Percentiles rank a stretch among this genome's conserved stretches.
Evolutionary conservation across 83 land plant genomes (phyloP).

Genomic region (Thuja plicata): DNA sequence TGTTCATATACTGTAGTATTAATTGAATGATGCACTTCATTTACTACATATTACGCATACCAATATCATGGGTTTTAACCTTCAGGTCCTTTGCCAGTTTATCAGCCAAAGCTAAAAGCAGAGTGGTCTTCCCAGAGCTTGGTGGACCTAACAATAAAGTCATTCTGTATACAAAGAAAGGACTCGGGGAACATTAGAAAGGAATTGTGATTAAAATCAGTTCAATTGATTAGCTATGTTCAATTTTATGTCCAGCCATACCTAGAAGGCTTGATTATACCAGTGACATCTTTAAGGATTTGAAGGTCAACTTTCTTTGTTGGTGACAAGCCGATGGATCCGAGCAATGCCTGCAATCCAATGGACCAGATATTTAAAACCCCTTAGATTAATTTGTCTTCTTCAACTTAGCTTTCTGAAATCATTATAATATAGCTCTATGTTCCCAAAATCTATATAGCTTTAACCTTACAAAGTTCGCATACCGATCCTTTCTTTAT

Average conservation of each 20-base stretch:
- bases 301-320: slow-evolving; percentile 45
- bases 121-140: slow-evolving; percentile 69
- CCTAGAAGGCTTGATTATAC: slow-evolving; percentile 63
- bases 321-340: slow-evolving; percentile 27
- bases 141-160: slow-evolving; percentile 72
- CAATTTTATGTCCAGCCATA: neutral
- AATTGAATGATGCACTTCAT: neutral
- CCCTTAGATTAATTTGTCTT: neutral
- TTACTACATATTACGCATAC: neutral
- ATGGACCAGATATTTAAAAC: neutral
- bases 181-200: neutral
- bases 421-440: neutral
- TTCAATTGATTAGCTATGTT: neutral
- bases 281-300: slow-evolving; percentile 49
- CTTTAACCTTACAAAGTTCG: neutral
- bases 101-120: slow-evolving; percentile 65
- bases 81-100: slow-evolving; percentile 55
- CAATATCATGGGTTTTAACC: slow-evolving; percentile 22
- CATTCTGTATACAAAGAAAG: slow-evolving; percentile 40
- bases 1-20: slow-evolving; percentile 10
- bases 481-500: neutral
- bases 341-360: slow-evolving; percentile 15
- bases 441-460: neutral
- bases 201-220: neutral
- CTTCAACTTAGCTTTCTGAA: neutral